Percentiles rank a stretch among this genome's conserved stretches.
Evolutionary conservation across 441 rosid species (phyloP).

Genomic region (Gossypium schwendimanii): DNA sequence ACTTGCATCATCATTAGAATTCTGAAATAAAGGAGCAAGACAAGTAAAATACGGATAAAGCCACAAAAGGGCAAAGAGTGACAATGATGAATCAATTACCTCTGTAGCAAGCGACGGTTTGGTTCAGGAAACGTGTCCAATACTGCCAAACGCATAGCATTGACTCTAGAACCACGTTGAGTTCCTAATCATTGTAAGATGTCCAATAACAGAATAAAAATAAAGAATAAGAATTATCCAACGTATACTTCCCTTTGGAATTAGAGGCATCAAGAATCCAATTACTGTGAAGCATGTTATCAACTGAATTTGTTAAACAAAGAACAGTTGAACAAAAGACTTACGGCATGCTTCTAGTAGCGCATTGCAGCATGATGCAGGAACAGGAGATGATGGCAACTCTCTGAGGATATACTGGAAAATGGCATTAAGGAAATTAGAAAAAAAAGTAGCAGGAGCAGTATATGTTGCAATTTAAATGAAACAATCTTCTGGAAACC

Average conservation of each 20-base stretch:
- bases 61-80: conserved; percentile 11
- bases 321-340: conserved; percentile 25
- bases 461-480: conserved; percentile 9
- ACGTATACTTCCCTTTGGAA: not conserved
- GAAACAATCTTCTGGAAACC: conserved; percentile 15
- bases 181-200: conserved; percentile 46
- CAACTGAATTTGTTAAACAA: conserved; percentile 2
- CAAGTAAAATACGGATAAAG: conserved; percentile 8
- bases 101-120: conserved; percentile 86
- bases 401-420: conserved; percentile 87
- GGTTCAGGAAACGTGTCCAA: conserved; percentile 98
- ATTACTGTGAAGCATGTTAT: not conserved
- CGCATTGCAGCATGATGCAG: conserved; percentile 97
- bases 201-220: conserved; percentile 13
- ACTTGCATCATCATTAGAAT: conserved; percentile 88
- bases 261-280: conserved; percentile 1
- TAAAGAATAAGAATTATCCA: not conserved
- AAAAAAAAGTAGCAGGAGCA: conserved; percentile 17
- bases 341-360: conserved; percentile 92
- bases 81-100: conserved; percentile 37
- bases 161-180: conserved; percentile 62
- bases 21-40: conserved; percentile 37
- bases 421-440: conserved; percentile 22
- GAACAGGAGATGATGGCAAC: conserved; percentile 96
- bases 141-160: conserved; percentile 81